Conservation (phyloP, 2,329 filamentous ascomycete species). For the Calonectria pteridis region DNA sequence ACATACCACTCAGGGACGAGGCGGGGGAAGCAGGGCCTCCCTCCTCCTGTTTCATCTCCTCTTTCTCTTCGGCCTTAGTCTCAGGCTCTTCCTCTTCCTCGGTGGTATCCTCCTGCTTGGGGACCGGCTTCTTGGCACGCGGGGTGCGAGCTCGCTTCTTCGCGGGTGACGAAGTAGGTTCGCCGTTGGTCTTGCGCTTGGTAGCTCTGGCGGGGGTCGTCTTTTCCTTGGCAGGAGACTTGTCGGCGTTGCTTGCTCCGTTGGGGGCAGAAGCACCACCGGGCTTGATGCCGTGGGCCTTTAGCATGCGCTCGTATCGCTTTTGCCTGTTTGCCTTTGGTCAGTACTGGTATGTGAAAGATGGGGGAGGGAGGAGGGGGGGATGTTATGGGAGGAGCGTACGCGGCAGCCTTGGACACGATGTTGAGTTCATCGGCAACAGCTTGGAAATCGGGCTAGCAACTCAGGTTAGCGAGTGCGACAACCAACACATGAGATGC, state of each 20-base stretch:
- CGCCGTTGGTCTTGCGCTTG: slow-evolving; percentile 48
- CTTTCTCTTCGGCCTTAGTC: slow-evolving; percentile 33
- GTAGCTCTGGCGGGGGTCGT: slow-evolving; percentile 15
- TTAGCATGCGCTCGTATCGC: slow-evolving; percentile 75
- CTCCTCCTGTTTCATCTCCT: slow-evolving; percentile 39
- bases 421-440: slow-evolving; percentile 76
- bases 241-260: slow-evolving; percentile 20
- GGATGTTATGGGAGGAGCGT: slow-evolving; percentile 57
- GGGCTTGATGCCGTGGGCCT: slow-evolving; percentile 64
- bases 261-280: slow-evolving; percentile 20
- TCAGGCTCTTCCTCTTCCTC: slow-evolving; percentile 30
- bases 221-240: slow-evolving; percentile 18
- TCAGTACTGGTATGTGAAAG: neutral
- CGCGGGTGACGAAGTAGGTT: slow-evolving; percentile 35
- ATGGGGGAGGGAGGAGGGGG: too few species aligned
- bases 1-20: slow-evolving; percentile 38
- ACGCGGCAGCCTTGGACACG: slow-evolving; percentile 77
- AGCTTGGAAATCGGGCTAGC: slow-evolving; percentile 73
- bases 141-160: slow-evolving; percentile 46
- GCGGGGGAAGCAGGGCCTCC: slow-evolving; percentile 24
- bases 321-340: slow-evolving; percentile 65
- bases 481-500: neutral
- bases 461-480: slow-evolving; percentile 13
- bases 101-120: slow-evolving; percentile 33
- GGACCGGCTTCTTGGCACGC: slow-evolving; percentile 35